phyloP scores from a whole-genome alignment of 352 stramenopile species.

The Pythium angustatum region DNA sequence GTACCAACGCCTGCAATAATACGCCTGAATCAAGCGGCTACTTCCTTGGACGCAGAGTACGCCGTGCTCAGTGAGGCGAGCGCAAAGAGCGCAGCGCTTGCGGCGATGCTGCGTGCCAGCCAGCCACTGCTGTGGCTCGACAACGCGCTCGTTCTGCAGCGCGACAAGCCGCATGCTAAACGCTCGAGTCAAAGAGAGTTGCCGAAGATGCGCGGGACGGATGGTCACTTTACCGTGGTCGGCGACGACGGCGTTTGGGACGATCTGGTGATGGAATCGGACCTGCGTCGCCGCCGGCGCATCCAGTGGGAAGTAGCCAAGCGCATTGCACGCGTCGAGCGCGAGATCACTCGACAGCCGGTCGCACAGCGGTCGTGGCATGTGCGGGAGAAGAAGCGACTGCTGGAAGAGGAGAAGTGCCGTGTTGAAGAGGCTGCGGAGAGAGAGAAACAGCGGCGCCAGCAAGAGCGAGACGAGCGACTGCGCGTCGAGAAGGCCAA shows the following conservation, averaged over 20 bases:
- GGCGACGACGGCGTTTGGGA: slow-evolving; percentile 14
- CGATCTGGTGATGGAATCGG: slow-evolving; percentile 32
- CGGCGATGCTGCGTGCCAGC: slow-evolving; percentile 45
- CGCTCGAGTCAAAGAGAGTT: neutral
- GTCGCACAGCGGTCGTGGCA: slow-evolving; percentile 61
- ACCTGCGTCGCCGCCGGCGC: slow-evolving; percentile 39
- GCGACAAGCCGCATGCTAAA: slow-evolving; percentile 11
- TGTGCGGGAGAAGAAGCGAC: slow-evolving; percentile 29
- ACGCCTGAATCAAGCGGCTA: slow-evolving; percentile 5
- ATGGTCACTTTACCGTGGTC: too few species aligned
- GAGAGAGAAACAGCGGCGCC: slow-evolving; percentile 11
- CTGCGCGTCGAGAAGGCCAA: slow-evolving; percentile 9
- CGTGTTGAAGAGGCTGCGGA: slow-evolving; percentile 6
- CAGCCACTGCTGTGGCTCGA: slow-evolving; percentile 56
- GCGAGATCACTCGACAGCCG: slow-evolving; percentile 53
- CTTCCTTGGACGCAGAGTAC: slow-evolving; percentile 48
- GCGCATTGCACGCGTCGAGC: slow-evolving; percentile 66
- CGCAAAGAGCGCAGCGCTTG: slow-evolving; percentile 46
- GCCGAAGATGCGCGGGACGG: neutral
- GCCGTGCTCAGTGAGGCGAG: slow-evolving; percentile 56
- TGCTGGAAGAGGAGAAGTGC: slow-evolving; percentile 27
- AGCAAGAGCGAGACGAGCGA: slow-evolving; percentile 13
- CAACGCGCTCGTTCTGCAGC: slow-evolving; percentile 50
- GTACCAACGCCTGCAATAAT: neutral
- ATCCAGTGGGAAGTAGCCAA: slow-evolving; percentile 75